Evolutionary conservation across 768 basidiomycete genomes (phyloP), one percentile per base, ranked within the genome.

Genomic region (Tylopilus sp.): DNA sequence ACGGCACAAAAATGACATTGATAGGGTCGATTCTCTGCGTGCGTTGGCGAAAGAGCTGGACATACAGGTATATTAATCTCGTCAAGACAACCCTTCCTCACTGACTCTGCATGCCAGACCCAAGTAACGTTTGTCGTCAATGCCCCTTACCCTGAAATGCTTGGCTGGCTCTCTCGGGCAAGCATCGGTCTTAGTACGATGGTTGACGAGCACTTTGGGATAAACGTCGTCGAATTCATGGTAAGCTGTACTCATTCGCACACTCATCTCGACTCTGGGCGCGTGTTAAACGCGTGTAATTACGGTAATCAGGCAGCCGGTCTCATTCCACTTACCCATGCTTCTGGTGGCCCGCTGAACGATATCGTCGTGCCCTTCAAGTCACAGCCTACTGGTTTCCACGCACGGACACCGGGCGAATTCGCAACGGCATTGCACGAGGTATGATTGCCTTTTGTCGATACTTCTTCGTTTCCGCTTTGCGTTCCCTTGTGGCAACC

Each of bases 171-270:
- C 2, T 82, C 86, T 7, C 72, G 71, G 40, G 83, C 93, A 2
- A 88, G 85, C 55, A 78, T 98, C 15, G 95, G 95, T 0, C 65
- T 98, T 22, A 95, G 91, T 63, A 97, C 95, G 13, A 99, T 99
- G 95, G 80, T 93, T 0, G 94, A 98, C 63, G 95, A 99, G 68
- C 95, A 99, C 66, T 99, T 98, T 56, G 95, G 97, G 3, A 98
- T 99, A 67, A 97, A 94, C 59, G 79, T 99, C 33, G 95, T 99
- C 8, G 95, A 99, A 67, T 95, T 90, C 60, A 95, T 98, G 95
- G 95, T 90, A 44, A 57, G 80, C 67, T 20, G 57, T 51, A 44
- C 43, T 20, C 7, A 56, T 26, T 51, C 46, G 18, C 12, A 31
- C 31, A 2, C 42, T 10, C 39, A 26, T 8, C 33, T 31, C 9